Evolutionary conservation across 75 land plant species (phyloP), one percentile per base, ranked within the genome.

Genomic region (Adiantum capillusveneris): DNA sequence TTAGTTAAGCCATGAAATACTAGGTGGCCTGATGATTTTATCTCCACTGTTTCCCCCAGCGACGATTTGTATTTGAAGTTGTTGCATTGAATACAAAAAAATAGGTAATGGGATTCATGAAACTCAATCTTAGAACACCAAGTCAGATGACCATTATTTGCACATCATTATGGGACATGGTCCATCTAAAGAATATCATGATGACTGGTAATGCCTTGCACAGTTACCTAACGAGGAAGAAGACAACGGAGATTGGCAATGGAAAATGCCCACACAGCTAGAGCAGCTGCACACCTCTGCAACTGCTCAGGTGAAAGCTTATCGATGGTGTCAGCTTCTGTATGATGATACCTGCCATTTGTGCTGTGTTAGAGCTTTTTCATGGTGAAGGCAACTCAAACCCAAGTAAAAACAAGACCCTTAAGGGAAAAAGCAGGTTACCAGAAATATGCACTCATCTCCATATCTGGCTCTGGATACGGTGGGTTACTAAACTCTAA

Each of bases 291-390:
- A 34, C 70, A 58, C 11, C 53, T 70, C 44, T 72, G 75, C 51
- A 72, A 56, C 43, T 72, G 69, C 5, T 65, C 31, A 16, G 75
- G 70, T n/a, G 69, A 65, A 12, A 72, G 75, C 63, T 72, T 72
- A 49, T 72, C 75, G 20, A 72, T 49, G 31, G 75, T 72, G 37
- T 72, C 75, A 11, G 75, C 69, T 44, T 42, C 63, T n/a, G 75
- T 72, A 31, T 72, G 75, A 29, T 72, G 75, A 53, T 72, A 72
- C 75, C 75, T 72, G 61, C 29, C 17, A 0, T 0, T 29, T 26
- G 11, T 18, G 17, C 42, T 7, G 21, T 29, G 51, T 16, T 27
- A 29, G 1, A 29, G 0, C 11, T 13, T 27, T 11, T 12, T 24
- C 18, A 1, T 1, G 28, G 14, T 0, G 30, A 44, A 44, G 17